Base-by-base conservation (phyloP, 1,139 yeast genomes). In the Geotrichum reessii region DNA sequence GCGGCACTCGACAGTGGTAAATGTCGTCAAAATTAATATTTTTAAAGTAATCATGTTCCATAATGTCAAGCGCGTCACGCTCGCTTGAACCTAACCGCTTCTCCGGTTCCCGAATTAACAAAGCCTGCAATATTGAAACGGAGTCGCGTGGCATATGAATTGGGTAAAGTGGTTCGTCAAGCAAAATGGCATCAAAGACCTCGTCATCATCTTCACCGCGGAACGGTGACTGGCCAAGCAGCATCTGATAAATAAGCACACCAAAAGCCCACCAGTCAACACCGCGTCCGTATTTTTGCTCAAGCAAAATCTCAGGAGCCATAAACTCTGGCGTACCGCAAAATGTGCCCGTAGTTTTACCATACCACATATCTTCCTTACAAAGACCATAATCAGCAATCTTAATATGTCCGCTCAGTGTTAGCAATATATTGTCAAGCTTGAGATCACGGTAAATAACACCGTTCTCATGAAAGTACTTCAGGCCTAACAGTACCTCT, bases 251-350 rank as follows among this genome's bases (percentile, higher is more conserved):
- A 63, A 93, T 77, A 63, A 93, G 78, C 42, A 93, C 98, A 57
- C 99, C 99, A 78, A 92, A 90, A 0, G 99, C 98, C 99, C 99
- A 93, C 99, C 99, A 93, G 74, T 93, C 99, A 57, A 93, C 99
- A 53, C 95, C 87, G 67, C 96, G 83, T 55, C 91, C 95, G 69
- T 93, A 93, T 61, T 85, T 86, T 72, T 91, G 95, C 58, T 95
- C 98, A 59, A 89, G 85, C 68, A 93, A 80, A 66, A 93, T 92
- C 74, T 93, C 99, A 0, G 99, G 99, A 0, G 99, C 99, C 97
- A 93, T 93, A 67, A 93, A 90, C 72, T 93, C 99, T 0, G 99
- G 99, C 0, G 99, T 93, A 67, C 99, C 99, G 77, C 99, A 93
- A 75, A 93, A 93, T 0, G 99, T 93, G 12, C 93, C 88, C 0